phyloP scores from a whole-genome alignment of 1,284 basidiomycete genomes.

The Athelia sp. region DNA sequence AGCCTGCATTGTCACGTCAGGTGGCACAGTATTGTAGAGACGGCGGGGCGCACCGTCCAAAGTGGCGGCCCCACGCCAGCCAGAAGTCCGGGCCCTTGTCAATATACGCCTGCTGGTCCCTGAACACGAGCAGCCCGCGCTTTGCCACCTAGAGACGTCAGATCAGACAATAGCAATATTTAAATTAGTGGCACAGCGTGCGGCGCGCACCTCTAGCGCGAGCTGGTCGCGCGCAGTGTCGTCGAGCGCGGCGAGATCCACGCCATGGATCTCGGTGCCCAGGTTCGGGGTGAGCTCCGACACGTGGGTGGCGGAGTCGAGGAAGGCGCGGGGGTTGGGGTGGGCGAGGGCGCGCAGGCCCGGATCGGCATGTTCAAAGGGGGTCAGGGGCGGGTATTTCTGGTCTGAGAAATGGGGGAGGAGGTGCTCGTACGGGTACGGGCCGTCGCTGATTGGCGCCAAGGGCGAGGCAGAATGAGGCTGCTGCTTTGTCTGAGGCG shows the following conservation, averaged over 20 bases:
- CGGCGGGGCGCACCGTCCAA: constrained; percentile 42
- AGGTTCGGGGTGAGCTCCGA: constrained; percentile 68
- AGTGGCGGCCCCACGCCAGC: constrained; percentile 62
- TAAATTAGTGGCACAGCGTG: constrained; percentile 2
- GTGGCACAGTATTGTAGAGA: constrained; percentile 4
- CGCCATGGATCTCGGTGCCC: constrained; percentile 71
- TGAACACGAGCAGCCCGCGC: constrained; percentile 72
- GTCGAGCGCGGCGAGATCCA: constrained; percentile 65
- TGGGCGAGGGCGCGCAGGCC: constrained; percentile 61
- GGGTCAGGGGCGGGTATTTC: constrained; percentile 60
- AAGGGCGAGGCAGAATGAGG: no score
- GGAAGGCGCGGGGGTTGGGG: constrained; percentile 61
- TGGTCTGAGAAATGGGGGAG: constrained; percentile 60
- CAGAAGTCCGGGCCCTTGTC: constrained; percentile 68
- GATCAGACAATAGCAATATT: no score
- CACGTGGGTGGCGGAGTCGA: constrained; percentile 52
- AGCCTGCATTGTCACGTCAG: constrained; percentile 39
- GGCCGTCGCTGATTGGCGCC: no score
- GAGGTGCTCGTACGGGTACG: constrained; percentile 61
- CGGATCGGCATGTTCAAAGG: constrained; percentile 75
- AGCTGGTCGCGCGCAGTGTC: constrained; percentile 67
- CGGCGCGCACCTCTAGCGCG: constrained; percentile 58
- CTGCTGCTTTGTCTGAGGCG: no score
- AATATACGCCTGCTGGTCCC: constrained; percentile 70
- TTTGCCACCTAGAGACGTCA: constrained; percentile 71